Evolutionary conservation across 2,329 filamentous ascomycete species (phyloP).

Genomic region (Alternaria infectoria): DNA sequence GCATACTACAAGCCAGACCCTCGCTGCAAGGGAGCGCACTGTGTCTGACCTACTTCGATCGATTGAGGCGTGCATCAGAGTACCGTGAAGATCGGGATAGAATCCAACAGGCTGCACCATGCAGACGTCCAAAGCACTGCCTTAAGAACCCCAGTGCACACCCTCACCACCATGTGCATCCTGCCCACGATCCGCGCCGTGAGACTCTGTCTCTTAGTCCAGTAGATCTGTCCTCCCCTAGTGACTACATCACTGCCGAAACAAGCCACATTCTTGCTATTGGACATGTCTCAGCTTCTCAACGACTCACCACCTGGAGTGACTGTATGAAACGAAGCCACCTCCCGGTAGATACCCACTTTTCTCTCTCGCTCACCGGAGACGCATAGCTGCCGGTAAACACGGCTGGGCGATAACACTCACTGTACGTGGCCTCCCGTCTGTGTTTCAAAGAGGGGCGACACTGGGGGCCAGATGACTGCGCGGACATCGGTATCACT

Average conservation of each 20-base stretch:
- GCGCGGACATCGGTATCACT: not conserved
- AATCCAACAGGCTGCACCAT: not conserved
- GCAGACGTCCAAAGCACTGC: not conserved
- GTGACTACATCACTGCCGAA: not conserved
- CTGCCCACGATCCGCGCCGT: not conserved
- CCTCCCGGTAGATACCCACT: not conserved
- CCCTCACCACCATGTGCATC: not conserved
- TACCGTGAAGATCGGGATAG: not conserved
- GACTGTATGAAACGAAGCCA: not conserved
- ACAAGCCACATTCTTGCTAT: not conserved
- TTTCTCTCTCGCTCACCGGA: constrained; percentile 12
- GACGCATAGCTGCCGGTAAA: not conserved
- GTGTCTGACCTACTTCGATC: not conserved
- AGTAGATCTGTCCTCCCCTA: not conserved
- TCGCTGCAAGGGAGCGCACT: not conserved
- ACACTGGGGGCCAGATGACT: not conserved
- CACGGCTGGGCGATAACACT: not conserved
- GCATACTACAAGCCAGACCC: not conserved
- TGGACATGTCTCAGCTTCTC: not conserved
- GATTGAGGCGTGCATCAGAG: not conserved
- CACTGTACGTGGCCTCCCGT: constrained; percentile 4
- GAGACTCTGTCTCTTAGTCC: not conserved
- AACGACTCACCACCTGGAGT: not conserved
- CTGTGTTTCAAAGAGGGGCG: not conserved
- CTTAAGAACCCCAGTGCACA: not conserved